These are phyloP conservation scores for Pichia kluyveri DNA, from an alignment of 805 yeast genomes.

Conservation along the genomic window DNA sequence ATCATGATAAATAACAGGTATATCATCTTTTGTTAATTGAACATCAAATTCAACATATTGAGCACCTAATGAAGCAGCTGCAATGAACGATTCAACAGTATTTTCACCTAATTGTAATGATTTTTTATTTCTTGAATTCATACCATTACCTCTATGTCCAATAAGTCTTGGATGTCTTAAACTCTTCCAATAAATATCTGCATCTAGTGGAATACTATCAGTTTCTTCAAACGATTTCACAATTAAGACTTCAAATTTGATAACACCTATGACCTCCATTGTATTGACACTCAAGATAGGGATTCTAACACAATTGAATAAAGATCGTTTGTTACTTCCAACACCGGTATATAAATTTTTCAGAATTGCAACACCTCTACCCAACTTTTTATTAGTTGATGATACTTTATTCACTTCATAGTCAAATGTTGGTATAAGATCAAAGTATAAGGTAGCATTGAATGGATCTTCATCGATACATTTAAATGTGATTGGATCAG, in stretches of 20 bases:
- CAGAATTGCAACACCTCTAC: constrained; percentile 76
- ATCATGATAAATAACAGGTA: constrained; percentile 93
- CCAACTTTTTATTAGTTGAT: constrained; percentile 31
- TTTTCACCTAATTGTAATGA: constrained; percentile 92
- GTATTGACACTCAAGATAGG: constrained; percentile 71
- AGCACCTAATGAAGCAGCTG: constrained; percentile 94
- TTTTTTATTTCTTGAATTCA: constrained; percentile 60
- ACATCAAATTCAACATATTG: constrained; percentile 96
- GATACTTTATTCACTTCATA: constrained; percentile 10
- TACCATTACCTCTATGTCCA: constrained; percentile 94
- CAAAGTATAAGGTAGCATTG: constrained; percentile 61
- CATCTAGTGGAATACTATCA: constrained; percentile 51
- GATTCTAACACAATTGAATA: constrained; percentile 54
- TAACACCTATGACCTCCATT: constrained; percentile 66
- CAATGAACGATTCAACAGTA: constrained; percentile 88
- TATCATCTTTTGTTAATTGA: constrained; percentile 81
- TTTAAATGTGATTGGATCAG: constrained; percentile 69
- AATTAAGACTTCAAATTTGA: constrained; percentile 65
- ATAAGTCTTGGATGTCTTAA: constrained; percentile 82
- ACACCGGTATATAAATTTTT: constrained; percentile 54
- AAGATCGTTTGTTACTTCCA: constrained; percentile 57
- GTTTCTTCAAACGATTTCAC: constrained; percentile 69
- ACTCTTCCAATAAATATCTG: constrained; percentile 87
- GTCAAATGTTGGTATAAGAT: constrained; percentile 83
- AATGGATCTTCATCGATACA: constrained; percentile 37